Conservation (phyloP, 2,329 filamentous ascomycete species). For the Venturia aucupariae region DNA sequence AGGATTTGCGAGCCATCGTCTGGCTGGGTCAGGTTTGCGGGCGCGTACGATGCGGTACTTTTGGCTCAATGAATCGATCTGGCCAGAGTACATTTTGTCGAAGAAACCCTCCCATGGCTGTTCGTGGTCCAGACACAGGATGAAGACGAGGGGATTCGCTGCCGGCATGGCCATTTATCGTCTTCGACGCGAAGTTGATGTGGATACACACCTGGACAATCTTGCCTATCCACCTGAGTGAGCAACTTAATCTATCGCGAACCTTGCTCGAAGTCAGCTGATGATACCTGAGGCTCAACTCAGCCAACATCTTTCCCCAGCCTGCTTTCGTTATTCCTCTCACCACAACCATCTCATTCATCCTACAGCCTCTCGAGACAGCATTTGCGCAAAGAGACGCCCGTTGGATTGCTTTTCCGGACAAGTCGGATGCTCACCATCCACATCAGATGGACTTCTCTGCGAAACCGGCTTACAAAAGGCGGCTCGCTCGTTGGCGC, state of each 20-base stretch:
- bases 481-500: constrained; percentile 1
- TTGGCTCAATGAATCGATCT: neutral
- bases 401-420: neutral
- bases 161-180: neutral
- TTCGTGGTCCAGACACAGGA: neutral
- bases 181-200: neutral
- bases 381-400: neutral
- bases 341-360: neutral
- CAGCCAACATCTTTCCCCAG: neutral
- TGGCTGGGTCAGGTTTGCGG: constrained; percentile 2
- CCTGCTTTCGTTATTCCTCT: no score
- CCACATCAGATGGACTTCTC: neutral
- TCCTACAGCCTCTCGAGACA: neutral
- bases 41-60: constrained; percentile 1
- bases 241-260: neutral
- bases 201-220: neutral
- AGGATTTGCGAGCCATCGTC: neutral
- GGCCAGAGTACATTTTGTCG: neutral
- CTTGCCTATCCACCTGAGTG: neutral
- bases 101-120: constrained; percentile 13
- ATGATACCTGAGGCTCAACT: neutral
- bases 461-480: constrained; percentile 4
- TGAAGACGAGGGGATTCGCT: neutral
- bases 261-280: neutral
- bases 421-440: neutral